A percentile compares a stretch with the other conserved stretches of the same genome.
Conservation (phyloP, 768 basidiomycete genomes). For the Rhodotorula babjevae region DNA sequence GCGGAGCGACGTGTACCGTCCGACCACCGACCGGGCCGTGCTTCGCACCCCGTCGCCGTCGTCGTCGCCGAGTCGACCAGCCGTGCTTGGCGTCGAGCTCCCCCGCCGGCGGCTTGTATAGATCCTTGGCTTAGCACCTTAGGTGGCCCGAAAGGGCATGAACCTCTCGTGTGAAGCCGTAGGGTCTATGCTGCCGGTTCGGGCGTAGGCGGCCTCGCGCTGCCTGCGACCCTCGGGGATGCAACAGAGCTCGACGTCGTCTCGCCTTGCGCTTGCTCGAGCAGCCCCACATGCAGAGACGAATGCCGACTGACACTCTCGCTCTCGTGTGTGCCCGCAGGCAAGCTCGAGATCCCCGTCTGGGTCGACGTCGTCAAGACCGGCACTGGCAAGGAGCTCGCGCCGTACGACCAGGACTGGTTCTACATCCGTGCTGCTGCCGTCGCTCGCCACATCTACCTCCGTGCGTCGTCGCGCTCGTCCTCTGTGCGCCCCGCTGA, state of each 20-base stretch:
- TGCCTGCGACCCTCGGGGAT: not conserved
- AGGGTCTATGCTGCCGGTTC: conserved; percentile 1
- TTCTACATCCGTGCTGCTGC: conserved; percentile 83
- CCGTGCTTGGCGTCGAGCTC: not conserved
- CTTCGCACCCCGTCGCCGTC: not conserved
- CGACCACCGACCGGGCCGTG: not conserved
- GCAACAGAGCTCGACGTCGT: not conserved
- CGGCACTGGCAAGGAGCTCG: conserved; percentile 93
- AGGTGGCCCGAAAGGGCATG: conserved; percentile 42
- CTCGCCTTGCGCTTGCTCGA: too few species aligned
- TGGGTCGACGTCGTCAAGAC: conserved; percentile 99
- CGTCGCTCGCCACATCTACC: conserved; percentile 95
- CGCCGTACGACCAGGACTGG: conserved; percentile 99
- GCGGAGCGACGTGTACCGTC: not conserved
- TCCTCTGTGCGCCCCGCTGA: too few species aligned
- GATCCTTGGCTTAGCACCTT: conserved; percentile 30
- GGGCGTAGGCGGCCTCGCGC: not conserved
- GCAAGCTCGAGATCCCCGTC: conserved; percentile 97
- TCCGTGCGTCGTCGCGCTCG: conserved; percentile 53
- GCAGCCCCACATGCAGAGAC: not conserved
- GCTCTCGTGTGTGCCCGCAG: conserved; percentile 45
- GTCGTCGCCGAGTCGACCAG: not conserved
- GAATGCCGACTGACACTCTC: not conserved
- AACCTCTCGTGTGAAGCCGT: not conserved
- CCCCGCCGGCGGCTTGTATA: not conserved